Base-by-base conservation (phyloP, 2,329 filamentous ascomycete species). In the Cordyceps cateniannulata region DNA sequence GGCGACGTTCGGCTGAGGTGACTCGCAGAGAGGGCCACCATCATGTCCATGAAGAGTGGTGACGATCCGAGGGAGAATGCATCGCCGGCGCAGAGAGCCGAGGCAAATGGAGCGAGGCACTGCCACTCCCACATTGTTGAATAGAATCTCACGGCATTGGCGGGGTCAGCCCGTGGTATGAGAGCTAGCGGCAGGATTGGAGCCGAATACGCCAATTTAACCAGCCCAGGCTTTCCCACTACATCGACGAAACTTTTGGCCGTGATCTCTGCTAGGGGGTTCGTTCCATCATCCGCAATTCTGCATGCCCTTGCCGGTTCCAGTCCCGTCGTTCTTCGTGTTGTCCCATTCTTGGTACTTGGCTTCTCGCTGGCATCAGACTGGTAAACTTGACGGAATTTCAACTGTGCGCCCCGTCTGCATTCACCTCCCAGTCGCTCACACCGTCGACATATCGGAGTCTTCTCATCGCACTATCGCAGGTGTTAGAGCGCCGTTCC, bases 391-490 rank as follows among this genome's bases (percentile, higher is more conserved):
- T 25, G 29, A 47, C 38, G 38, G 27, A 61, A 61, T 16, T 51
- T 61, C 35, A 61, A n/a, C 4, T 5, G 14, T 2, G 45, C 44
- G 6, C 29, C 22, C 32, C 24, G 52, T 18, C 48, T 50, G 38
- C 62, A 63, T 8, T 29, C 40, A 29, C 25, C 42, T 10, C 60
- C 60, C 3, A 60, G 45, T 25, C 60, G 52, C 7, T 42, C 20
- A 52, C 62, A 63, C 20, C 35, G 27, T 18, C 55, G 45, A 44
- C 62, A 63, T 38, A 40, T 50, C 7, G 62, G 62, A 6, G 51
- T 48, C n/a, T 51, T 51, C 22, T 62, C 59, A 24, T 63, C 62
- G 32, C 62, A 63, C 62, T 63, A n/a, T n/a, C 10, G 6, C 16
- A 12, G 9, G 22, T 22, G 5, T 45, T 27, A 40, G 49, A 22